These are phyloP conservation scores for Cicer judaicum DNA, from an alignment of 306 rosid species.

Conservation along the genomic window DNA sequence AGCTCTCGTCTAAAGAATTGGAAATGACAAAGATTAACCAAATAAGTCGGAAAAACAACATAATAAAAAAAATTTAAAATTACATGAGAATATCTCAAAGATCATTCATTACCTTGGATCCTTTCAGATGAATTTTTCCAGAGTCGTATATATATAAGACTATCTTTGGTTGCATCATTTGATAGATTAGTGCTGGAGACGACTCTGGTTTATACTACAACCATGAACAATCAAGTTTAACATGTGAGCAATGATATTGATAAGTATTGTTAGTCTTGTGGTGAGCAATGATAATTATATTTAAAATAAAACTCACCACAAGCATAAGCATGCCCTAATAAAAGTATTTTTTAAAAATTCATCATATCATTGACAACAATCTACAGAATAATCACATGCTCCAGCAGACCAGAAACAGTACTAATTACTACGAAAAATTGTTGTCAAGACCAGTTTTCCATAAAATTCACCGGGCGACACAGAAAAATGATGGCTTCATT, in stretches of 20 bases:
- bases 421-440: not conserved
- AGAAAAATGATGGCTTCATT: not conserved
- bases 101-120: constrained; percentile 10
- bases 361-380: not conserved
- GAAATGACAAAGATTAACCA: not conserved
- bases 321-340: not conserved
- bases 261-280: not conserved
- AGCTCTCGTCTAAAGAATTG: not conserved
- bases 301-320: constrained; percentile 7
- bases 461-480: not conserved
- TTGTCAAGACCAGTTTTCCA: not conserved
- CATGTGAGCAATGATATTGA: not conserved
- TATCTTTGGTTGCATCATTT: constrained; percentile 19
- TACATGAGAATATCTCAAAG: constrained; percentile 2
- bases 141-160: not conserved
- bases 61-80: not conserved
- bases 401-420: not conserved
- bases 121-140: constrained; percentile 9
- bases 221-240: constrained; percentile 6
- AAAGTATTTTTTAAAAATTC: not conserved
- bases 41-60: constrained; percentile 2
- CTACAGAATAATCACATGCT: not conserved
- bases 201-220: not conserved
- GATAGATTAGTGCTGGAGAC: constrained; percentile 3
- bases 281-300: constrained; percentile 1